phyloP scores from a whole-genome alignment of 164 flowering plant genomes.

The Berberis vulgaris region DNA sequence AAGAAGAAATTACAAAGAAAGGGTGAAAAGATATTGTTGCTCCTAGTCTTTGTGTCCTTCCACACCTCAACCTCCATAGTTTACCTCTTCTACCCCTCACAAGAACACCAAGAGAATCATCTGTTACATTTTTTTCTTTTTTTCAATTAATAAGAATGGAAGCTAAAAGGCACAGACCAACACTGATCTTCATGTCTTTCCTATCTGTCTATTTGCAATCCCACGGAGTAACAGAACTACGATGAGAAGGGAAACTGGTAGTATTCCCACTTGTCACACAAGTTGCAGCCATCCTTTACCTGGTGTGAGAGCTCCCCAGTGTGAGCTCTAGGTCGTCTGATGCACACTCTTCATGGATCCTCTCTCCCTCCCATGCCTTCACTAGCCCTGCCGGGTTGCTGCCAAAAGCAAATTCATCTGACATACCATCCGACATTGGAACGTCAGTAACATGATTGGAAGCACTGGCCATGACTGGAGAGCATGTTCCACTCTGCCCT shows the following conservation, averaged over 20 bases:
- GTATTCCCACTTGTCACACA: too few relatives aligned
- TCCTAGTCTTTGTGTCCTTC: too few relatives aligned
- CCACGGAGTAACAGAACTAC: background rate
- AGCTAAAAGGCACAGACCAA: too few relatives aligned
- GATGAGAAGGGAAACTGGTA: too few relatives aligned
- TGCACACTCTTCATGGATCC: slow-evolving; percentile 86
- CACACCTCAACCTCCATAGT: too few relatives aligned
- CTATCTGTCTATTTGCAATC: background rate
- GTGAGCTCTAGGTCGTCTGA: slow-evolving; percentile 94
- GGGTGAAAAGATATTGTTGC: too few relatives aligned
- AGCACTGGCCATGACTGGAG: slow-evolving; percentile 62
- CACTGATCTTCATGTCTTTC: too few relatives aligned
- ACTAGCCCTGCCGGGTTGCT: slow-evolving; percentile 50
- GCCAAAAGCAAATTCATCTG: slow-evolving; percentile 93
- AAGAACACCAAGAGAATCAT: too few relatives aligned
- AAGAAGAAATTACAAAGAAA: too few relatives aligned
- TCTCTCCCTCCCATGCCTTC: slow-evolving; percentile 98
- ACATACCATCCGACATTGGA: slow-evolving; percentile 65
- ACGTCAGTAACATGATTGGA: slow-evolving; percentile 58
- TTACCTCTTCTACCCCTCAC: too few relatives aligned
- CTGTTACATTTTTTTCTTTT: too few relatives aligned
- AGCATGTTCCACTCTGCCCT: slow-evolving; percentile 94
- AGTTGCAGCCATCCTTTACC: slow-evolving; percentile 23
- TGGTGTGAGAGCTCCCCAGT: slow-evolving; percentile 64
- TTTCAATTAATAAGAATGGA: too few relatives aligned